A percentile compares a stretch with the other conserved stretches of the same genome.
These are phyloP conservation scores for Penicillium sp. DNA, from an alignment of 2,329 filamentous ascomycete genomes.

Conservation along the genomic window DNA sequence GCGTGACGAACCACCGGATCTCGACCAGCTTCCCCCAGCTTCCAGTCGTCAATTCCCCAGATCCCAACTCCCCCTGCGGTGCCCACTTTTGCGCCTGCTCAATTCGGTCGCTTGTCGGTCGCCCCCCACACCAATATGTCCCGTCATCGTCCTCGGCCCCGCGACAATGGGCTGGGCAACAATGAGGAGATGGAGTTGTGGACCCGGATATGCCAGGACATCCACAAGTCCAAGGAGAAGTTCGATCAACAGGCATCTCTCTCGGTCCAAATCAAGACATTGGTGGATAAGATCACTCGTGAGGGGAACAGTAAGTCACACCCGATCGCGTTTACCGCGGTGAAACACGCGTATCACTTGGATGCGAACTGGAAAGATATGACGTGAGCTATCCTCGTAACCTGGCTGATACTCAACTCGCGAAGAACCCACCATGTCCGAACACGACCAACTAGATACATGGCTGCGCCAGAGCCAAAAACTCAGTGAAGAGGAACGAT, in stretches of 20 bases:
- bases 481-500: constrained; percentile 53
- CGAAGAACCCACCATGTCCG: constrained; percentile 41
- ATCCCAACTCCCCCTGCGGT: neutral
- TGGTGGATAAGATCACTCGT: constrained; percentile 50
- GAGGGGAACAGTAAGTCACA: constrained; percentile 47
- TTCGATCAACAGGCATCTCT: constrained; percentile 47
- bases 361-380: constrained; percentile 1
- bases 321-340: neutral
- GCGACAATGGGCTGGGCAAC: constrained; percentile 48
- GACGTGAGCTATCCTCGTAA: constrained; percentile 2
- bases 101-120: neutral
- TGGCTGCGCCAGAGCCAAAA: constrained; percentile 53
- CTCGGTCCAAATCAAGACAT: constrained; percentile 43
- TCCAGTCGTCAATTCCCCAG: constrained; percentile 3
- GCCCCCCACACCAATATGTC: constrained; percentile 37
- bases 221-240: constrained; percentile 49
- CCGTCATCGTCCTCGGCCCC: constrained; percentile 46
- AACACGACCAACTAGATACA: constrained; percentile 50
- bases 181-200: constrained; percentile 52
- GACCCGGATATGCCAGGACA: constrained; percentile 49
- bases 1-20: constrained; percentile 2
- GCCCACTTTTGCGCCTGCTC: constrained; percentile 1
- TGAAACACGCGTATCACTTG: constrained; percentile 6
- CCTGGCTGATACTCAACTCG: constrained; percentile 15
- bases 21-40: constrained; percentile 8